Conservation (phyloP, 176 grass and related monocot genomes). For the Eragrostis nindensis region DNA sequence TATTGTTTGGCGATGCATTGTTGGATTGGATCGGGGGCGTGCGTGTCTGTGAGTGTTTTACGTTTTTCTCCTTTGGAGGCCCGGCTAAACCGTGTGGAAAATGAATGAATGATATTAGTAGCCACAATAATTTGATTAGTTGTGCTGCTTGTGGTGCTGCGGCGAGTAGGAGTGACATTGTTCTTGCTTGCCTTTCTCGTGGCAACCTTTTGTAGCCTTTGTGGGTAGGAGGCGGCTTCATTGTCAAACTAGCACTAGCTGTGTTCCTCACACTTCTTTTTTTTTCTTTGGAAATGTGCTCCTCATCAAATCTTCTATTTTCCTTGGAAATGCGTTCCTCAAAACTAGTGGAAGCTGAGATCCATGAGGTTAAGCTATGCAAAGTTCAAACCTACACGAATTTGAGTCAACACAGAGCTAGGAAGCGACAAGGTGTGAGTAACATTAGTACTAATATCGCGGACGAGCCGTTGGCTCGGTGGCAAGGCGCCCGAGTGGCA, state of each 20-base stretch:
- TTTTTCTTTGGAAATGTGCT: background rate
- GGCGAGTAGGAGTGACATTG: background rate
- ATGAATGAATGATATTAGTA: too few species aligned
- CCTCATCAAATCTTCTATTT: background rate
- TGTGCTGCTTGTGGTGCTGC: background rate
- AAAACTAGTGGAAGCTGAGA: background rate
- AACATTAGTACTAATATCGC: too few species aligned
- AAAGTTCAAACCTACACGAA: slow-evolving; percentile 27
- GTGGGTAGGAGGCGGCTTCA: background rate
- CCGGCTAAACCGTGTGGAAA: background rate
- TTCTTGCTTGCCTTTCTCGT: slow-evolving; percentile 3
- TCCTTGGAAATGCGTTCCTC: background rate
- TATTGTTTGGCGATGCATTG: slow-evolving; percentile 7
- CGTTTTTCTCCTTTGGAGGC: slow-evolving; percentile 10
- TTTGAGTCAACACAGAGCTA: slow-evolving; percentile 3
- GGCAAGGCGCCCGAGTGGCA: too few species aligned
- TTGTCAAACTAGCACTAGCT: slow-evolving; percentile 34
- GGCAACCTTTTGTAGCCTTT: slow-evolving; percentile 33
- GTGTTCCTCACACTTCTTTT: background rate
- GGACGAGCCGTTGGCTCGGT: too few species aligned
- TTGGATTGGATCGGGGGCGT: background rate
- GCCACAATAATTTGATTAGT: background rate
- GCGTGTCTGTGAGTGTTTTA: too few species aligned
- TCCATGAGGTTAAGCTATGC: background rate
- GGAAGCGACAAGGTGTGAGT: too few species aligned